Conservation (phyloP, 306 rosid genomes). For the Fragaria iinumae region DNA sequence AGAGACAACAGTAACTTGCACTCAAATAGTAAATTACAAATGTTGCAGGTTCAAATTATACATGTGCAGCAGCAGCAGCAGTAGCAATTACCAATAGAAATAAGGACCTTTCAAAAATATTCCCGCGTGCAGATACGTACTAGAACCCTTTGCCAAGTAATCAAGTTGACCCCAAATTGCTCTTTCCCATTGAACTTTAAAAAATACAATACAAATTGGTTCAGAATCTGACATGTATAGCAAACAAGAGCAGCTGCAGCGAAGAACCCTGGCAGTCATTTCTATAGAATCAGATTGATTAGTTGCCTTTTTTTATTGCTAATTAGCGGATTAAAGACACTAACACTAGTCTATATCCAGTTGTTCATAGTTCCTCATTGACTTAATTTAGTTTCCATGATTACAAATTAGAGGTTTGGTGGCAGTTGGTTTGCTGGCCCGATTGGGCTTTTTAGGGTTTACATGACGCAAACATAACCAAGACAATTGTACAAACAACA, state of each 20-base stretch:
- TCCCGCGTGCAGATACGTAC: neutral
- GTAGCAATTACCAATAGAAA: conserved; percentile 3
- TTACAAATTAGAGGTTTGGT: neutral
- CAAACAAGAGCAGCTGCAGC: neutral
- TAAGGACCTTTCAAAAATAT: neutral
- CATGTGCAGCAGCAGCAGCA: neutral
- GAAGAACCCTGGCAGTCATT: neutral
- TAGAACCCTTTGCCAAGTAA: conserved; percentile 12
- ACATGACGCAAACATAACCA: conserved; percentile 3
- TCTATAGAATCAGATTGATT: neutral
- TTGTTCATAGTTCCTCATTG: neutral
- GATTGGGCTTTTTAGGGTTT: conserved; percentile 11
- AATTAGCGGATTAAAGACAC: neutral
- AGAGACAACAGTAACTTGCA: conserved; percentile 10
- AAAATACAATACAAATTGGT: neutral
- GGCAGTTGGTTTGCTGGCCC: neutral
- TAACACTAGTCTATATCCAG: neutral
- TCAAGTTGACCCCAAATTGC: conserved; percentile 13
- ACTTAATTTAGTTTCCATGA: neutral
- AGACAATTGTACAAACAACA: neutral
- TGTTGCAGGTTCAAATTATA: neutral
- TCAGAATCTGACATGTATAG: neutral
- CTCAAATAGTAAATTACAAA: conserved; percentile 5
- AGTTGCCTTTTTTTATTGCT: neutral
- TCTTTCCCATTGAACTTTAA: neutral